phyloP scores from a whole-genome alignment of 495 filamentous ascomycete genomes.

The Hypoxylon subgilvum region DNA sequence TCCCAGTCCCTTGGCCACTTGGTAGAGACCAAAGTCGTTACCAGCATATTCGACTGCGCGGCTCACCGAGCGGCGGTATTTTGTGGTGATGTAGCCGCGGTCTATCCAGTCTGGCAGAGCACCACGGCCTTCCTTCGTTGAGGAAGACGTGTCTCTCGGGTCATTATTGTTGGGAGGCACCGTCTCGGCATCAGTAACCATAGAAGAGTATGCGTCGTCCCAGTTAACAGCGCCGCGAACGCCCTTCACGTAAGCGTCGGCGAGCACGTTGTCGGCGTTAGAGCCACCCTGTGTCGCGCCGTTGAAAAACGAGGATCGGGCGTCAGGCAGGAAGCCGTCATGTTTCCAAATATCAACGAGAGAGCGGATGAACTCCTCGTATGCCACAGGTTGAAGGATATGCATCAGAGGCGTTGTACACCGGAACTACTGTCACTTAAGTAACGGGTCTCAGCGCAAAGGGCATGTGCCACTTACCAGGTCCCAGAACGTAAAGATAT shows the following conservation, averaged over 20 bases:
- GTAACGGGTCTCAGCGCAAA: not conserved
- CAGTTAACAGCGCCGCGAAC: constrained; percentile 68
- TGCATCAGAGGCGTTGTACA: constrained; percentile 69
- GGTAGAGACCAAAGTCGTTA: constrained; percentile 72
- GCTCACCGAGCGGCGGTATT: constrained; percentile 65
- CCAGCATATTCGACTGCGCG: constrained; percentile 71
- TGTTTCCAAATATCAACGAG: constrained; percentile 73
- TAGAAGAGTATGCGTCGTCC: constrained; percentile 70
- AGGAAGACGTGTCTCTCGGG: constrained; percentile 63
- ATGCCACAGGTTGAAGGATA: constrained; percentile 65
- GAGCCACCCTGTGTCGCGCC: constrained; percentile 74
- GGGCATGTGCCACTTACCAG: constrained; percentile 30
- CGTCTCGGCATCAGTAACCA: constrained; percentile 73
- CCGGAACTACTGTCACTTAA: constrained; percentile 55
- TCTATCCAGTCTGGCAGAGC: constrained; percentile 72
- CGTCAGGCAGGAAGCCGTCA: constrained; percentile 71
- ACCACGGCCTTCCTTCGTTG: constrained; percentile 72
- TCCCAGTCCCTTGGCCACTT: constrained; percentile 64
- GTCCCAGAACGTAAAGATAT: constrained; percentile 65
- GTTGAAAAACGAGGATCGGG: constrained; percentile 72
- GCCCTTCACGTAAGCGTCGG: constrained; percentile 77
- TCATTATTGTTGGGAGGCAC: constrained; percentile 66
- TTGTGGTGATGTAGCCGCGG: constrained; percentile 69
- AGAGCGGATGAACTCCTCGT: constrained; percentile 71
- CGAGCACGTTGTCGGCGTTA: constrained; percentile 75